These are phyloP conservation scores for Rhododendron williamsianum DNA, from an alignment of 148 eudicot species.

Conservation along the genomic window DNA sequence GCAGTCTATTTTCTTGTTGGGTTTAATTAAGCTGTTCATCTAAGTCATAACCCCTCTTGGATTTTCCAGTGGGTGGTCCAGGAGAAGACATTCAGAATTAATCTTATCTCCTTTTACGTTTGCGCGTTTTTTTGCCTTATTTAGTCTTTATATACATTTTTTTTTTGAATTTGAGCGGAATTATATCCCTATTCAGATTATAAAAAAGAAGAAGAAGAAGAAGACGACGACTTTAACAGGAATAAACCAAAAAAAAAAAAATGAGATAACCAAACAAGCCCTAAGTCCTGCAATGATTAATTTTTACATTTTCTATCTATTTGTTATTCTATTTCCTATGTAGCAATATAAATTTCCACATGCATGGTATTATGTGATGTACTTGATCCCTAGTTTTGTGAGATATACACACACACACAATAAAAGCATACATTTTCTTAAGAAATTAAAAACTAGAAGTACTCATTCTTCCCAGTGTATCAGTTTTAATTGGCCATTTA, in stretches of 20 bases:
- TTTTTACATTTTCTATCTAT: neutral
- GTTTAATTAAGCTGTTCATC: neutral
- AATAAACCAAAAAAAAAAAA: too few relatives aligned
- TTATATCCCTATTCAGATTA: too few relatives aligned
- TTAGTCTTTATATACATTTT: too few relatives aligned
- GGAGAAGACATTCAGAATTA: too few relatives aligned
- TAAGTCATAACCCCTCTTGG: neutral
- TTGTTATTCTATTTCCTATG: neutral
- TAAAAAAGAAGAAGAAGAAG: too few relatives aligned
- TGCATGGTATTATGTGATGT: neutral
- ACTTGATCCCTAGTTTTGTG: neutral
- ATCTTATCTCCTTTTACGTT: too few relatives aligned
- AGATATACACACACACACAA: neutral
- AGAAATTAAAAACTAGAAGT: too few relatives aligned
- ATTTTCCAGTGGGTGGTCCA: too few relatives aligned
- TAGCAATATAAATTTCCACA: neutral
- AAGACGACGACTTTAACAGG: neutral
- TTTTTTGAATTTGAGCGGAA: neutral
- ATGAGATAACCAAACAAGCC: neutral
- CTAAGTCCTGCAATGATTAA: neutral
- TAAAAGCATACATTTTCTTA: neutral
- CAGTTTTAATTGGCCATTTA: slow-evolving; percentile 3
- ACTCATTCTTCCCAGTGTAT: neutral
- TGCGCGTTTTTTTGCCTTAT: neutral
- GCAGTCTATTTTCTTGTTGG: neutral